These are phyloP conservation scores for Grosmannia clavigera DNA, from an alignment of 2,329 filamentous ascomycete genomes.

Conservation along the genomic window DNA sequence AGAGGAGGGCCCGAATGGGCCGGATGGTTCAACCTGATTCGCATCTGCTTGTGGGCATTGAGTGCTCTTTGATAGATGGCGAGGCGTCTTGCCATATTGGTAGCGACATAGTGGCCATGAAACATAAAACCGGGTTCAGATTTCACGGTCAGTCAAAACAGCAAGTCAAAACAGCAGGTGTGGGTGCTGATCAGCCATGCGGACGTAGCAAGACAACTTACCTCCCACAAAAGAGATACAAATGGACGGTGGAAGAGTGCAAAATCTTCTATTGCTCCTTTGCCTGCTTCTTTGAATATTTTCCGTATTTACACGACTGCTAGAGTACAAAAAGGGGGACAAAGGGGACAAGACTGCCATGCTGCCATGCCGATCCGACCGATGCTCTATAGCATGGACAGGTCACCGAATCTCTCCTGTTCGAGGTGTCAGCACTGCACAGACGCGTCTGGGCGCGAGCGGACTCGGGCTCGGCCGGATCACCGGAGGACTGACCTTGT, in stretches of 20 bases:
- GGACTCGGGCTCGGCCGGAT: constrained; percentile 4
- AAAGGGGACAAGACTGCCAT: constrained; percentile 2
- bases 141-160: too few relatives aligned
- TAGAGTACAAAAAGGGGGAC: constrained; percentile 44
- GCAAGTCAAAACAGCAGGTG: too few relatives aligned
- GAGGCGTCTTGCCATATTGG: neutral
- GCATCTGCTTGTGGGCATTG: neutral
- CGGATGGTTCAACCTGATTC: neutral
- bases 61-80: neutral
- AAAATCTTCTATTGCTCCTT: constrained; percentile 2
- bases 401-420: constrained; percentile 97
- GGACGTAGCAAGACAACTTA: neutral
- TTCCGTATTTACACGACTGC: constrained; percentile 47
- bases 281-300: neutral
- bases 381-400: constrained; percentile 68
- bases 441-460: neutral
- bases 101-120: neutral
- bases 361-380: constrained; percentile 16
- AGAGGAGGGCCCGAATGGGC: too few relatives aligned
- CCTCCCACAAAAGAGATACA: neutral
- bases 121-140: neutral
- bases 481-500: constrained; percentile 63
- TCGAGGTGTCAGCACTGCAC: constrained; percentile 30
- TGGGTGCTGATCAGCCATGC: neutral
- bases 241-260: neutral